phyloP scores from a whole-genome alignment of 129 eudicot species.

The carrot (Daucus carota) region DH1_v3.0 NC_030389.2:12846501-12847000 shows the following conservation, averaged over 20 bases:
- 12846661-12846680: constrained; percentile 57
- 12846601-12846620: not conserved
- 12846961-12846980: too few species aligned
- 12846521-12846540: too few species aligned
- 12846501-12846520: too few species aligned
- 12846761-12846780: constrained; percentile 34
- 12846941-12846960: too few species aligned
- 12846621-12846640: not conserved
- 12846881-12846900: too few species aligned
- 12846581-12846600: constrained; percentile 8
- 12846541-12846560: too few species aligned
- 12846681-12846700: constrained; percentile 36
- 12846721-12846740: constrained; percentile 36
- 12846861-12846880: not conserved
- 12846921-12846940: too few species aligned
- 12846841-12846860: not conserved
- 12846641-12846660: constrained; percentile 17
- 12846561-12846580: too few species aligned
- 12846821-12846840: not conserved
- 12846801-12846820: not conserved
- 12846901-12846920: too few species aligned
- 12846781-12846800: constrained; percentile 56
- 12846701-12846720: constrained; percentile 11
- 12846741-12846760: constrained; percentile 23
- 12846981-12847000: too few species aligned